Conservation (phyloP, 2,329 filamentous ascomycete species). For the Paecilomyces dactylethromorphus region DNA sequence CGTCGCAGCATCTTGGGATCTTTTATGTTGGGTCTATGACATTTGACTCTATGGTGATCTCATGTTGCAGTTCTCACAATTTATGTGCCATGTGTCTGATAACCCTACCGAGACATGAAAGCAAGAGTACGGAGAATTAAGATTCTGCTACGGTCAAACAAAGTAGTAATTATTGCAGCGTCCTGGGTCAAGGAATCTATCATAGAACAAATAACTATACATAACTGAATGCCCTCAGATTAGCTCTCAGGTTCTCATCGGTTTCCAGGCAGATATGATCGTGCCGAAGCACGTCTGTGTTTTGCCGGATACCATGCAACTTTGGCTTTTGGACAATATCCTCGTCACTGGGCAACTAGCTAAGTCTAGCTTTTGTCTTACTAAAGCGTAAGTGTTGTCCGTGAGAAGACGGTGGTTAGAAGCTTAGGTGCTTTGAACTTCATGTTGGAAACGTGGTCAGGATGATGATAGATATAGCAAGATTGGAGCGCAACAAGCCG, state of each 20-base stretch:
- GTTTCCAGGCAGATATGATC: constrained; percentile 27
- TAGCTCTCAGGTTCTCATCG: constrained; percentile 42
- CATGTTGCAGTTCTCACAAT: too few species aligned
- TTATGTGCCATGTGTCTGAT: too few species aligned
- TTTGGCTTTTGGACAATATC: constrained; percentile 38
- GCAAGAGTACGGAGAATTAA: not conserved
- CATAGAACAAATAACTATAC: not conserved
- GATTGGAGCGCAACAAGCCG: not conserved
- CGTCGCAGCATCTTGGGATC: too few species aligned
- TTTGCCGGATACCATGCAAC: constrained; percentile 37
- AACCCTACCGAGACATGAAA: not conserved
- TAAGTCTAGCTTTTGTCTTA: not conserved
- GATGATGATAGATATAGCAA: not conserved
- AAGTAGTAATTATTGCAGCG: not conserved
- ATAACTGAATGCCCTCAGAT: constrained; percentile 29
- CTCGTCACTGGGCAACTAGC: constrained; percentile 31
- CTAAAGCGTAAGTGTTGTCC: not conserved
- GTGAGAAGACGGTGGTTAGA: not conserved
- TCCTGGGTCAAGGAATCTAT: not conserved
- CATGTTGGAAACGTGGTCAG: not conserved
- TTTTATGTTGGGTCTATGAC: not conserved
- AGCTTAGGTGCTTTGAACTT: not conserved
- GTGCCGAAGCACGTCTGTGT: constrained; percentile 7
- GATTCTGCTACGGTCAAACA: not conserved
- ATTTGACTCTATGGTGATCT: not conserved